Conservation (phyloP, 2,329 filamentous ascomycete genomes). For the Didymella segeticola region DNA sequence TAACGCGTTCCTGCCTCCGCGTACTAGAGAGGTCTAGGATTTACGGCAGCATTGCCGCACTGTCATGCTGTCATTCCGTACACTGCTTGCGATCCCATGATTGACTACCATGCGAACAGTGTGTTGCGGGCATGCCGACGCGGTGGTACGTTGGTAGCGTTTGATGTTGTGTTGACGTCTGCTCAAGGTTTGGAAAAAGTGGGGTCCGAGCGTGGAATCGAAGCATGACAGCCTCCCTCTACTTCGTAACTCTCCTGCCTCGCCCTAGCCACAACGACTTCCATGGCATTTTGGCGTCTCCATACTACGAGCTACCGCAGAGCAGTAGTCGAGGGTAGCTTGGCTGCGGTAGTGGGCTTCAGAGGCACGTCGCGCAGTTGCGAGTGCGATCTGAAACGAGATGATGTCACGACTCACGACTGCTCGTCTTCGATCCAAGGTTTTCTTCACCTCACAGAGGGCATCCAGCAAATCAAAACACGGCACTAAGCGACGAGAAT, state of each 20-base stretch:
- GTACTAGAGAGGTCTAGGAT: too few species aligned
- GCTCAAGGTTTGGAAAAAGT: constrained; percentile 5
- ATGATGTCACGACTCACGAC: constrained; percentile 5
- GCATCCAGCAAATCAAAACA: not conserved
- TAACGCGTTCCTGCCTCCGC: too few species aligned
- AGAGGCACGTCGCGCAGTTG: constrained; percentile 1
- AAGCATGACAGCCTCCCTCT: not conserved
- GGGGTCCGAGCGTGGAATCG: constrained; percentile 4
- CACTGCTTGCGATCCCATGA: not conserved
- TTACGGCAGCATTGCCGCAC: too few species aligned
- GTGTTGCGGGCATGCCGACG: too few species aligned
- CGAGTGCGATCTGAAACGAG: constrained; percentile 10
- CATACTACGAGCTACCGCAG: too few species aligned
- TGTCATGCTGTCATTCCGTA: too few species aligned
- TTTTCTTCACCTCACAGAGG: too few species aligned
- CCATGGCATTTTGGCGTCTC: too few species aligned
- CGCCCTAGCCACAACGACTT: too few species aligned
- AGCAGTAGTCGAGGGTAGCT: not conserved
- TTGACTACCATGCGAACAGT: not conserved
- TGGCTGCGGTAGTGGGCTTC: not conserved
- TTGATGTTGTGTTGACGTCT: not conserved
- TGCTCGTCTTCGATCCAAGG: not conserved
- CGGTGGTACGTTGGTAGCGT: too few species aligned
- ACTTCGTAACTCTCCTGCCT: not conserved
- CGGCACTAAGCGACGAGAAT: too few species aligned